Conservation (phyloP, 1,139 yeast genomes). For the Taiozyma sp. region DNA sequence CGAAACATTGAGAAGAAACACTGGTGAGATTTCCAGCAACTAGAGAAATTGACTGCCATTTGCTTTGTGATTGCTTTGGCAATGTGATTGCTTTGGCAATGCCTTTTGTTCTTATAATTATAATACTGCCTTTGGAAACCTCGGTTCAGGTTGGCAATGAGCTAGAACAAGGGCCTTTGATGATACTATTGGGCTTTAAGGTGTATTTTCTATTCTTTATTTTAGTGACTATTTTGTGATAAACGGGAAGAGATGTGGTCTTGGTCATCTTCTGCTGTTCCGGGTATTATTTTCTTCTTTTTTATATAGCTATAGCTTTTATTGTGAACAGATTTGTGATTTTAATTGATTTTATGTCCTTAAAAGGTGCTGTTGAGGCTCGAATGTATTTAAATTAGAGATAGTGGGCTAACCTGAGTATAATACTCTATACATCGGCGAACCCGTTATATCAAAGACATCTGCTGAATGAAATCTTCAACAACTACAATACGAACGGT, state of each 20-base stretch:
- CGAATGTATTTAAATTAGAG: no score
- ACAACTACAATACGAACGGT: no score
- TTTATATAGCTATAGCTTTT: neutral
- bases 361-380: no score
- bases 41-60: neutral
- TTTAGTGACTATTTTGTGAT: neutral
- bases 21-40: conserved; percentile 31
- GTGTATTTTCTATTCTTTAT: neutral
- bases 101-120: neutral
- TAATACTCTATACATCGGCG: no score
- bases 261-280: neutral
- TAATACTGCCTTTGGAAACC: neutral
- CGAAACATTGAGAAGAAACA: conserved; percentile 34
- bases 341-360: neutral
- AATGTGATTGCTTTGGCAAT: neutral
- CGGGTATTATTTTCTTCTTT: neutral
- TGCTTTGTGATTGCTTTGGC: neutral
- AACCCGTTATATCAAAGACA: no score
- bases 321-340: neutral
- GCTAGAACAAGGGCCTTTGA: neutral
- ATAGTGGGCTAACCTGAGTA: no score
- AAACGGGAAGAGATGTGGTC: neutral
- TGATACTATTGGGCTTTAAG: neutral
- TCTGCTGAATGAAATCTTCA: no score
- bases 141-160: neutral